These are phyloP conservation scores for Cucurbitaria berberidis DNA, from an alignment of 2,329 filamentous ascomycete genomes.

Conservation along the genomic window DNA sequence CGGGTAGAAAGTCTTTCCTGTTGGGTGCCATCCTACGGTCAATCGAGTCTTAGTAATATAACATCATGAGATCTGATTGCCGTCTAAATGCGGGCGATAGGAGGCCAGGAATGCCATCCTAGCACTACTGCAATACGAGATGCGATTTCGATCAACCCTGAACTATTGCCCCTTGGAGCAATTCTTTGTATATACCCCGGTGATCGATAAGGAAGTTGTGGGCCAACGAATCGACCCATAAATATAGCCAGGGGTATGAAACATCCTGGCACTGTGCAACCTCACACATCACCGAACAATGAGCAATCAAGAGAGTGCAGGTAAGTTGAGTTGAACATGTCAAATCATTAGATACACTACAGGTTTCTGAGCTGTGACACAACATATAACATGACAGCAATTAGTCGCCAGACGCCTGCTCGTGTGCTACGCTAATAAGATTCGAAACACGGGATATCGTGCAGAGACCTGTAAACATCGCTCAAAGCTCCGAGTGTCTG, in stretches of 20 bases:
- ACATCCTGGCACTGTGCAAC: constrained; percentile 10
- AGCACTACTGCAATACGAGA: background rate
- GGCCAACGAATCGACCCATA: background rate
- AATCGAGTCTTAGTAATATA: background rate
- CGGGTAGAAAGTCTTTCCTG: background rate
- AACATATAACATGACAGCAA: background rate
- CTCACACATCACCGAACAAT: constrained; percentile 7
- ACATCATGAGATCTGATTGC: constrained; percentile 6
- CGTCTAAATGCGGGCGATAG: constrained; percentile 19
- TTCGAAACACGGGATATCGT: constrained; percentile 22
- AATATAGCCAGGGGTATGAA: constrained; percentile 6
- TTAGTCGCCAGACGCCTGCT: background rate
- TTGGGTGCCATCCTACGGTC: background rate
- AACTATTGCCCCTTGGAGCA: background rate
- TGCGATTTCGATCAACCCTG: background rate
- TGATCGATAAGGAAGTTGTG: background rate
- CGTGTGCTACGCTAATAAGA: constrained; percentile 15
- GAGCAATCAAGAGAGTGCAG: constrained; percentile 9
- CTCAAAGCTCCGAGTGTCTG: constrained; percentile 15
- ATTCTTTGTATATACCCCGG: background rate
- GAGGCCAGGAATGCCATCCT: constrained; percentile 7
- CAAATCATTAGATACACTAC: background rate
- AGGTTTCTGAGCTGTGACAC: background rate
- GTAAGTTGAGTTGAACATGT: background rate
- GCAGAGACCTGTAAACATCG: constrained; percentile 25